Percentiles rank a stretch among this genome's conserved stretches.
phyloP scores from a whole-genome alignment of 2,329 filamentous ascomycete species.

The Colletotrichum tofieldiae region DNA sequence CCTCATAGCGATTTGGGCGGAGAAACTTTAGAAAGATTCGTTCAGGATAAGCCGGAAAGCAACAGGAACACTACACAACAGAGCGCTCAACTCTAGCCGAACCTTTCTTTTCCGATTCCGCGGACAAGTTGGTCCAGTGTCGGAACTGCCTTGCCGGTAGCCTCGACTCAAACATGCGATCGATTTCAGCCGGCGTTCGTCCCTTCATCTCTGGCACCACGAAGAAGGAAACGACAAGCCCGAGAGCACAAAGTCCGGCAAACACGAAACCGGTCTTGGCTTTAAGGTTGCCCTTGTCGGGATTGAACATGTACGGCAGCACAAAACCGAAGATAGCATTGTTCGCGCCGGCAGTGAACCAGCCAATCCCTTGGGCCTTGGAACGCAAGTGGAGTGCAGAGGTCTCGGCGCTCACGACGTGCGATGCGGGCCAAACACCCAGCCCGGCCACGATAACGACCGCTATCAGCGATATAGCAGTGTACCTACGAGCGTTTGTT shows the following conservation, averaged over 20 bases:
- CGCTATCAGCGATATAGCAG: constrained; percentile 58
- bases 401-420: constrained; percentile 59
- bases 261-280: constrained; percentile 61
- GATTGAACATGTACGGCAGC: constrained; percentile 67
- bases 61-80: constrained; percentile 11
- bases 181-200: constrained; percentile 63
- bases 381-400: constrained; percentile 60
- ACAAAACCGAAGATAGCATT: constrained; percentile 61
- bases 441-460: constrained; percentile 60
- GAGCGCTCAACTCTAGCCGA: constrained; percentile 17
- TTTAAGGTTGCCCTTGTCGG: constrained; percentile 55
- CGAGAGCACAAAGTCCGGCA: constrained; percentile 54
- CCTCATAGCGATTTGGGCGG: constrained; percentile 8
- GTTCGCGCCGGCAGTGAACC: constrained; percentile 57
- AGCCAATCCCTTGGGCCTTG: constrained; percentile 61
- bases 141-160: constrained; percentile 50
- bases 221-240: constrained; percentile 58
- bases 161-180: constrained; percentile 55
- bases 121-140: constrained; percentile 37
- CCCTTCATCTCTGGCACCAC: constrained; percentile 69
- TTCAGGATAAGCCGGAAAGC: constrained; percentile 1
- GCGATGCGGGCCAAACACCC: constrained; percentile 60
- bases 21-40: background rate
- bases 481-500: constrained; percentile 43
- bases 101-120: constrained; percentile 4